These are phyloP conservation scores for Ganoderma resinaceum DNA, from an alignment of 1,284 basidiomycete genomes.

Conservation along the genomic window DNA sequence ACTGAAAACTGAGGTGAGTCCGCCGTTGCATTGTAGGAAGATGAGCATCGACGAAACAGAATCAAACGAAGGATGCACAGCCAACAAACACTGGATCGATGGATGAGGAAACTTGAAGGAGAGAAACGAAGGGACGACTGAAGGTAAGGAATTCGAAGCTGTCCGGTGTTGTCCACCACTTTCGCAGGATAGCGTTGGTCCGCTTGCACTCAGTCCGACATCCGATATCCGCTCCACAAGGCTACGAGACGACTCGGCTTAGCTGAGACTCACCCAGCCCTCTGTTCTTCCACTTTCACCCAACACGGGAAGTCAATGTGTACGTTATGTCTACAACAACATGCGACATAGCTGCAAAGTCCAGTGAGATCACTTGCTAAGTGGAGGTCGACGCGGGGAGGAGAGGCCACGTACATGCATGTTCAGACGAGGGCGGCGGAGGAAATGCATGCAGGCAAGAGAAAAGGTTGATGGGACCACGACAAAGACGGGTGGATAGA, in stretches of 20 bases:
- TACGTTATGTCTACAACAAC: neutral
- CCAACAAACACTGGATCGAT: too few species aligned
- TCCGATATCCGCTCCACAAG: neutral
- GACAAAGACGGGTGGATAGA: neutral
- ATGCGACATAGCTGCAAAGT: slow-evolving; percentile 1
- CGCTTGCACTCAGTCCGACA: neutral
- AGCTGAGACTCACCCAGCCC: neutral
- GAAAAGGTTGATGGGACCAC: neutral
- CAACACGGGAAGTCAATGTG: neutral
- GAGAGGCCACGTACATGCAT: neutral
- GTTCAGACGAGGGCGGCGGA: neutral
- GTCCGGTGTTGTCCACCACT: too few species aligned
- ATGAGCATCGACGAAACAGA: too few species aligned
- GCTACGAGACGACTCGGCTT: neutral
- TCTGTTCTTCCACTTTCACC: neutral
- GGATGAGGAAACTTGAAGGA: too few species aligned
- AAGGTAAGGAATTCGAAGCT: too few species aligned
- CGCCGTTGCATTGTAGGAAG: too few species aligned
- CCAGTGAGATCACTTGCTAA: slow-evolving; percentile 1
- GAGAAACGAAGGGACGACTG: too few species aligned
- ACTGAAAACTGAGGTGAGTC: too few species aligned
- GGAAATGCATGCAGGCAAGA: neutral
- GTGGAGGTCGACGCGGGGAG: neutral
- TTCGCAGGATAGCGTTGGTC: too few species aligned
- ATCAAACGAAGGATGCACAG: too few species aligned